Evolutionary conservation across 192 early-diverging fungal species (phyloP).

Genomic region (Phlyctochytrium arcticum): DNA sequence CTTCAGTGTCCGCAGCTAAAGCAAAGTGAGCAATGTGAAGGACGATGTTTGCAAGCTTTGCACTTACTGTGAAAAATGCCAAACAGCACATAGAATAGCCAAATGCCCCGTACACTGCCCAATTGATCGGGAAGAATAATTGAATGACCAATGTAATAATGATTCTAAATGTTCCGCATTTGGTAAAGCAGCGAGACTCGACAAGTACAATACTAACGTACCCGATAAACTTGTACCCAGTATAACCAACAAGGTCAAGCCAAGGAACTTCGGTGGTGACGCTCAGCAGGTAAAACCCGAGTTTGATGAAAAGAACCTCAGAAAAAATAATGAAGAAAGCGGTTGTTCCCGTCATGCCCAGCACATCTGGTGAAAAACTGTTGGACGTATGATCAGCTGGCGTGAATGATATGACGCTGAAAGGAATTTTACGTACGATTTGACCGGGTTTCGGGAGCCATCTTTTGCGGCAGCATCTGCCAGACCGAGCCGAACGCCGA

Average conservation of each 20-base stretch:
- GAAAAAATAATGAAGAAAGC: slow-evolving; percentile 73
- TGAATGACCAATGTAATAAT: slow-evolving; percentile 44
- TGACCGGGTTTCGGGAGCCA: not conserved
- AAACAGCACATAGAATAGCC: slow-evolving; percentile 70
- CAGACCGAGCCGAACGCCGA: slow-evolving; percentile 64
- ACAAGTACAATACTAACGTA: slow-evolving; percentile 1
- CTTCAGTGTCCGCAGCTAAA: slow-evolving; percentile 42
- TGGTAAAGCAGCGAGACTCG: not conserved
- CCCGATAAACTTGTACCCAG: slow-evolving; percentile 95
- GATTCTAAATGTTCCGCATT: slow-evolving; percentile 15
- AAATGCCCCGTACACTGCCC: slow-evolving; percentile 65
- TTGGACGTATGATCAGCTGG: not conserved
- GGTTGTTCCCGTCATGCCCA: slow-evolving; percentile 80
- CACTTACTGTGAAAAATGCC: slow-evolving; percentile 84
- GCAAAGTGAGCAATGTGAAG: not conserved
- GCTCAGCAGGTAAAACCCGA: slow-evolving; percentile 83
- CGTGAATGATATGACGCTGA: not conserved
- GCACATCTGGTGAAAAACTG: slow-evolving; percentile 81
- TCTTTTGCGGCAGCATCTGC: slow-evolving; percentile 4
- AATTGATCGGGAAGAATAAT: slow-evolving; percentile 27
- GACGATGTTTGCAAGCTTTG: not conserved
- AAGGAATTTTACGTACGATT: not conserved
- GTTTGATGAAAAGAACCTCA: slow-evolving; percentile 79
- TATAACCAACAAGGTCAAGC: slow-evolving; percentile 82
- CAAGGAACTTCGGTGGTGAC: slow-evolving; percentile 78